These are phyloP conservation scores for Thuja plicata DNA, from an alignment of 83 land plant genomes.

Conservation along the genomic window DNA sequence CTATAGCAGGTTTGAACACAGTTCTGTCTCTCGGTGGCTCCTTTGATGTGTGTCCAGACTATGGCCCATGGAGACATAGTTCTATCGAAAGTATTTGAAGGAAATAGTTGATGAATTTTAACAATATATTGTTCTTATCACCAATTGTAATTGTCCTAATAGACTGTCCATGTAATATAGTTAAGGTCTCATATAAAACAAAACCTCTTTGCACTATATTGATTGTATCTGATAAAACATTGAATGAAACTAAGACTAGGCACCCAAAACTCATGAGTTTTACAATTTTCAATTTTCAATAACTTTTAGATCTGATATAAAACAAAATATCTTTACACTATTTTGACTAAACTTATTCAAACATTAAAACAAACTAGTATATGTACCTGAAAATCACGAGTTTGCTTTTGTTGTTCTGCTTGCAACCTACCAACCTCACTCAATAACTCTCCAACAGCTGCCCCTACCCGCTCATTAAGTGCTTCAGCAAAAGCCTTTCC, in stretches of 20 bases:
- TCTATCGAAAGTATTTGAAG: too few relatives aligned
- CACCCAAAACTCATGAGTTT: slow-evolving; percentile 83
- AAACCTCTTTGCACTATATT: not conserved
- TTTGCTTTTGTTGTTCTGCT: slow-evolving; percentile 88
- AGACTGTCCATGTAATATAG: too few relatives aligned
- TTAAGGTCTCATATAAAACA: not conserved
- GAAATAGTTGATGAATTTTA: not conserved
- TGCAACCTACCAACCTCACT: slow-evolving; percentile 85
- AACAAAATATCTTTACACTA: not conserved
- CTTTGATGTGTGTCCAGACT: too few relatives aligned
- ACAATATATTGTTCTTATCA: not conserved
- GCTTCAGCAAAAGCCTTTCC: slow-evolving; percentile 97
- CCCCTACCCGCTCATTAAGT: slow-evolving; percentile 76
- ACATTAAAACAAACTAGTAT: not conserved
- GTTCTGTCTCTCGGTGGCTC: too few relatives aligned
- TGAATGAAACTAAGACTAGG: not conserved
- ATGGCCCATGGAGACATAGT: too few relatives aligned
- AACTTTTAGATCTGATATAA: not conserved
- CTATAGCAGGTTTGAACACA: too few relatives aligned
- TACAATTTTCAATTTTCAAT: not conserved
- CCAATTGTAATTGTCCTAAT: too few relatives aligned
- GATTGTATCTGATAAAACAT: not conserved
- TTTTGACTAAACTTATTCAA: not conserved
- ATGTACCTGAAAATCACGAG: slow-evolving; percentile 82
- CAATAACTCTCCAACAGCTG: slow-evolving; percentile 83